Conservation (phyloP, 176 grass and related monocot genomes). For the Ensete ventricosum region DNA sequence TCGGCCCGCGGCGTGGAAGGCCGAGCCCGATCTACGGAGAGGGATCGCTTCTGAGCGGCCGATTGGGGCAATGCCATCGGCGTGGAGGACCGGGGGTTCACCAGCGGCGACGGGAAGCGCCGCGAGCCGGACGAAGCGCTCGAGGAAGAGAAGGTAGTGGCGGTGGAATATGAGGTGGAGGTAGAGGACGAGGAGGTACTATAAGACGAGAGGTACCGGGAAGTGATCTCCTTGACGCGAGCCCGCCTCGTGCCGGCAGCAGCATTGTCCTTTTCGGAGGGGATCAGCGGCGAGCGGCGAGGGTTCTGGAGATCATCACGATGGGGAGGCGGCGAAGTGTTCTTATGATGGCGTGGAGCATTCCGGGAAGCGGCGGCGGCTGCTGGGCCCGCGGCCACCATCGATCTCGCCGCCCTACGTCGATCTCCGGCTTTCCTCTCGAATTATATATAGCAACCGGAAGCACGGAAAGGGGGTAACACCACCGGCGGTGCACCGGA, state of each 20-base stretch:
- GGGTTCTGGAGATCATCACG: background rate
- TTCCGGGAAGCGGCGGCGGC: background rate
- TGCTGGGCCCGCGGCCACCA: slow-evolving; percentile 27
- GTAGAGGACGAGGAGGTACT: slow-evolving; percentile 24
- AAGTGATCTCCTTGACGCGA: slow-evolving; percentile 34
- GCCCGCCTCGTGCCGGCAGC: slow-evolving; percentile 16
- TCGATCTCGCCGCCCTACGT: slow-evolving; percentile 4
- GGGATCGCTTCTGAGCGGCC: slow-evolving; percentile 19
- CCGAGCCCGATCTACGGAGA: slow-evolving; percentile 31
- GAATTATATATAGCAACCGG: background rate
- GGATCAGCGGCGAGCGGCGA: slow-evolving; percentile 30
- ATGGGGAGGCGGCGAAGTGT: background rate
- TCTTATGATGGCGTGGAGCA: slow-evolving; percentile 1
- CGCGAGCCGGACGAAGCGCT: slow-evolving; percentile 15
- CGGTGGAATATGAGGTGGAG: slow-evolving; percentile 26
- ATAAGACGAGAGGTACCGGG: slow-evolving; percentile 32
- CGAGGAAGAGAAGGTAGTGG: slow-evolving; percentile 24
- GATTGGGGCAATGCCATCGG: slow-evolving; percentile 14
- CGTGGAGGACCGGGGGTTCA: slow-evolving; percentile 23
- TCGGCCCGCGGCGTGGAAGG: slow-evolving; percentile 19
- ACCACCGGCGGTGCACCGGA: background rate
- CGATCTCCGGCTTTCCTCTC: slow-evolving; percentile 24
- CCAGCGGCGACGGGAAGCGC: slow-evolving; percentile 33
- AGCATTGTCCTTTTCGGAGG: slow-evolving; percentile 38
- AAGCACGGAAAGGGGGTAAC: background rate